Percentiles rank a stretch among this genome's conserved stretches.
These are phyloP conservation scores for Teratosphaeria zuluensis DNA, from an alignment of 2,329 filamentous ascomycete species.

Conservation along the genomic window DNA sequence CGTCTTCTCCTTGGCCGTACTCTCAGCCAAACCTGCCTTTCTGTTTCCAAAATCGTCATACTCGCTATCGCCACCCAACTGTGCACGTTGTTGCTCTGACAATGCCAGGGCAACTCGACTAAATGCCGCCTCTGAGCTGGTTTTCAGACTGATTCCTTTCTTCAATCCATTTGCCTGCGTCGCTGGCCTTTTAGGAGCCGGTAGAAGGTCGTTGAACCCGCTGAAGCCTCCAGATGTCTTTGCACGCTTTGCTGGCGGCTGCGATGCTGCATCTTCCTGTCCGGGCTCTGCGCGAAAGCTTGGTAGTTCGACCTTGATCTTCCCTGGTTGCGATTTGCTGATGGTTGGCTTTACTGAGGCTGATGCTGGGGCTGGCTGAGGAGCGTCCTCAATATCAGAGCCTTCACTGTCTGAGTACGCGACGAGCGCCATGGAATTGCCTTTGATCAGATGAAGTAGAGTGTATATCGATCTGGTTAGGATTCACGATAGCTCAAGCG, in stretches of 20 bases:
- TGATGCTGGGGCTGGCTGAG: slow-evolving; percentile 17
- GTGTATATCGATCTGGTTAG: not conserved
- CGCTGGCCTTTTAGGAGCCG: slow-evolving; percentile 60
- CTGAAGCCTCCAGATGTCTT: slow-evolving; percentile 59
- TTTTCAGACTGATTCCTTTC: slow-evolving; percentile 65
- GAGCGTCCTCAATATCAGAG: slow-evolving; percentile 44
- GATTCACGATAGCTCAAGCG: not conserved
- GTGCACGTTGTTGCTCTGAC: slow-evolving; percentile 33
- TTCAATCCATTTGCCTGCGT: slow-evolving; percentile 27
- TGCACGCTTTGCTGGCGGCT: slow-evolving; percentile 62
- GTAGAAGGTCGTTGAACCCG: slow-evolving; percentile 78
- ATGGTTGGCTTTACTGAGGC: slow-evolving; percentile 22
- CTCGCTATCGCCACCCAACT: slow-evolving; percentile 17
- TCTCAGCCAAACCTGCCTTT: not conserved
- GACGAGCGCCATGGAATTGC: slow-evolving; percentile 59
- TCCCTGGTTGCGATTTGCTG: slow-evolving; percentile 46
- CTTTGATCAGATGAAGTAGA: not conserved
- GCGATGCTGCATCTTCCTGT: slow-evolving; percentile 32
- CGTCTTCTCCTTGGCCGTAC: not conserved
- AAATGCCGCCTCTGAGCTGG: slow-evolving; percentile 74
- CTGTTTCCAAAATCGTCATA: slow-evolving; percentile 6
- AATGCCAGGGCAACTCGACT: slow-evolving; percentile 50
- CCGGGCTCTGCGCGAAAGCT: slow-evolving; percentile 35
- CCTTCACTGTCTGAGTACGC: slow-evolving; percentile 72
- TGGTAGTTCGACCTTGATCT: slow-evolving; percentile 73